Percentiles rank a stretch among this genome's conserved stretches.
Conservation (phyloP, 257 asterid genomes). For the Marsdenia floribunda region DNA sequence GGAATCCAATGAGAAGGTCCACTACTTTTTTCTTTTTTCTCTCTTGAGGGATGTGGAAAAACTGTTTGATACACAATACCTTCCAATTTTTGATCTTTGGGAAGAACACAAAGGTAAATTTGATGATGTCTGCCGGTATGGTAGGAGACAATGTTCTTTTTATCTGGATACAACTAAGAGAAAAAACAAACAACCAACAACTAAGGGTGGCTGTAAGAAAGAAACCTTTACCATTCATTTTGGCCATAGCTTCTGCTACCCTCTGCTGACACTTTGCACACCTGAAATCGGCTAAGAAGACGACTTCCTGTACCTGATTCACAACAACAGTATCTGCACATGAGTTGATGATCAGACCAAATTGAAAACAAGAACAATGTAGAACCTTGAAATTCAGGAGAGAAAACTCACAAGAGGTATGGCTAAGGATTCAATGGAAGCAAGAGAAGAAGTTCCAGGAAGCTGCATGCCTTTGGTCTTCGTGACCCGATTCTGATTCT, state of each 20-base stretch:
- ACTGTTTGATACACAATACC: neutral
- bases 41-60: neutral
- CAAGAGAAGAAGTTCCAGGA: conserved; percentile 19
- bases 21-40: neutral
- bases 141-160: neutral
- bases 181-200: neutral
- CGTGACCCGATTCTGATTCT: neutral
- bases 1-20: conserved; percentile 25
- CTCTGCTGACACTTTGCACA: conserved; percentile 67
- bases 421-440: conserved; percentile 39
- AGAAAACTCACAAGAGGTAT: conserved; percentile 28
- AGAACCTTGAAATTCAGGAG: neutral
- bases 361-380: conserved; percentile 4
- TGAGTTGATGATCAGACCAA: conserved; percentile 13
- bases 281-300: conserved; percentile 72
- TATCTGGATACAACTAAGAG: neutral
- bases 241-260: conserved; percentile 66
- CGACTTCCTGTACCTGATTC: conserved; percentile 76
- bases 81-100: neutral
- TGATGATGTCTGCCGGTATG: neutral
- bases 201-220: neutral
- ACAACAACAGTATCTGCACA: neutral
- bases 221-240: conserved; percentile 51
- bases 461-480: conserved; percentile 1
- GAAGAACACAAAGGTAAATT: neutral